Evolutionary conservation across 2,329 filamentous ascomycete genomes (phyloP).

Genomic region (Verruconis gallopava): DNA sequence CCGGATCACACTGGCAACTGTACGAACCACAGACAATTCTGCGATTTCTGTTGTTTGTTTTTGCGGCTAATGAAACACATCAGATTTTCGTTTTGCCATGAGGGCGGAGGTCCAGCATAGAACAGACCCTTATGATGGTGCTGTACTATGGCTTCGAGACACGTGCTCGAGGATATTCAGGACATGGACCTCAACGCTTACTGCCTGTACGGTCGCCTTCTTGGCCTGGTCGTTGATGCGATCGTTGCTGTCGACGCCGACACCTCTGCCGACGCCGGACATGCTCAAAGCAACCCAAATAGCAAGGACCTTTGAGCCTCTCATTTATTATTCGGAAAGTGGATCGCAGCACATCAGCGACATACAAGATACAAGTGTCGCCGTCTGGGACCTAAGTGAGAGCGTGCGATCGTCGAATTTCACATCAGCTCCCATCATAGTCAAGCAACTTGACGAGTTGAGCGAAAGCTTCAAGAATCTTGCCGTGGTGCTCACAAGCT

Average conservation of each 20-base stretch:
- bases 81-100: slow-evolving; percentile 79
- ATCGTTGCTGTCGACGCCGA: slow-evolving; percentile 55
- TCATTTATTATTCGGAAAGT: slow-evolving; percentile 90
- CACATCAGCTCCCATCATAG: slow-evolving; percentile 77
- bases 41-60: no score
- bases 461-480: slow-evolving; percentile 76
- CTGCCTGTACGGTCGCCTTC: slow-evolving; percentile 48
- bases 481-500: slow-evolving; percentile 73
- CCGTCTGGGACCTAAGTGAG: slow-evolving; percentile 90
- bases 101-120: slow-evolving; percentile 80
- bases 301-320: slow-evolving; percentile 81
- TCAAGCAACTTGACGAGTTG: slow-evolving; percentile 70
- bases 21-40: slow-evolving; percentile 23
- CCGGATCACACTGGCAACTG: slow-evolving; percentile 35
- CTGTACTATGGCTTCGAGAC: slow-evolving; percentile 49
- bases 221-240: slow-evolving; percentile 53
- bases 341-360: slow-evolving; percentile 76
- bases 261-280: slow-evolving; percentile 59
- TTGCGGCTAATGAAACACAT: slow-evolving; percentile 12
- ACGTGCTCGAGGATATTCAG: slow-evolving; percentile 49
- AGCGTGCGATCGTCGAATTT: slow-evolving; percentile 81
- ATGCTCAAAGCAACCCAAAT: slow-evolving; percentile 82
- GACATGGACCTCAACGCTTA: slow-evolving; percentile 55
- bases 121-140: slow-evolving; percentile 68
- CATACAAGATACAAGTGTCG: slow-evolving; percentile 79